Evolutionary conservation across 2,329 filamentous ascomycete species (phyloP), one percentile per base, ranked within the genome.

Genomic region (Lachnellula hyalina): DNA sequence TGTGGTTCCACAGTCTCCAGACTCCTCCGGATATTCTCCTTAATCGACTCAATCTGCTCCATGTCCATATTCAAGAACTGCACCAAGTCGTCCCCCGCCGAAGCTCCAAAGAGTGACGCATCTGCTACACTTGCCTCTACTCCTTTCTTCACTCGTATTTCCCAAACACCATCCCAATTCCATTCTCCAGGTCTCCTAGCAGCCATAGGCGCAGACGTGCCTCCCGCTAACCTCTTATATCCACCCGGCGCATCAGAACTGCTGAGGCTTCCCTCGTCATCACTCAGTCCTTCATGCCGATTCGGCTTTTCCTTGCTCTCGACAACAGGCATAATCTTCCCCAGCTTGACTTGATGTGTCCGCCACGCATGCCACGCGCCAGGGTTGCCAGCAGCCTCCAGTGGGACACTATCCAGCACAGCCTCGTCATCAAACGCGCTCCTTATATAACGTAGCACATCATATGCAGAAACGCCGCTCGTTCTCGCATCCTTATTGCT

Each of bases 161-260:
- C 89, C 93, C 93, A 99, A 0, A 97, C 93, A 0, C 93, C 92
- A 66, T 96, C 90, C 93, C 93, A 97, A 68, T 96, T 96, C 93
- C 93, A 97, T 65, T 96, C 87, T 6, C 87, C 89, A 0, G 90
- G 90, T 49, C 80, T 77, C 57, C 85, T 64, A 4, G 58, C 53
- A 21, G 58, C 44, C 46, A 54, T 55, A 32, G 59, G 52, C 17
- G 56, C 48, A 35, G 54, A 51, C 5, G 57, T 57, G n/a, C 59
- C 59, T 5, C 59, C 61, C 38, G 63, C 58, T 8, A 60, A 45
- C 23, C 51, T 61, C 40, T 58, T 54, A 40, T 57, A 56, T 40
- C 59, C 59, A n/a, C 59, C 57, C 8, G 53, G 56, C 9, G 47
- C 25, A 19, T n/a, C 51, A 19, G 21, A 34, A 11, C 49, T 57